Evolutionary conservation across 1,139 yeast genomes (phyloP), one percentile per base, ranked within the genome.

Genomic region (Suhomyces taliae): DNA sequence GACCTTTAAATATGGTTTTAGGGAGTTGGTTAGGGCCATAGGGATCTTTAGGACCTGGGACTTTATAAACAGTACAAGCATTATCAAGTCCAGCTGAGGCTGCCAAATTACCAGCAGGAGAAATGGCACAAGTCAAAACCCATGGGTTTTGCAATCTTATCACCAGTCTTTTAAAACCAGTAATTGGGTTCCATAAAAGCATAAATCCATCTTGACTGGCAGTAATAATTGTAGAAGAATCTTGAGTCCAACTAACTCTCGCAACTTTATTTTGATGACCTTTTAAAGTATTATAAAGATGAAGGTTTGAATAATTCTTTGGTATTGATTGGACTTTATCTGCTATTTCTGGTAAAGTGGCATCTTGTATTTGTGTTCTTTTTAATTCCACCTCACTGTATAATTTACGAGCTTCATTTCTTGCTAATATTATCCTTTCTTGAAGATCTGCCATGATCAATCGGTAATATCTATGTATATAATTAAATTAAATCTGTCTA

Each of bases 131-230:
- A 1, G 89, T 70, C 46, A 89, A 74, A 1, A 87, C 90, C 89
- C 95, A 90, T 40, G 84, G 85, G 47, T 86, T 87, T 48, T 84
- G 87, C 48, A 85, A 66, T 7, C 81, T 76, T 14, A 90, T 80
- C 1, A 90, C 90, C 51, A 84, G 82, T 47, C 79, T 74, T 60
- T 91, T 91, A 54, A 79, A 71, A 2, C 93, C 93, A 0, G 89
- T 80, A 2, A 78, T 70, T 0, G 90, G 78, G 62, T 90, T 93
- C 97, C 97, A 91, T 31, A 90, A 66, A 41, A 91, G 74, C 73
- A 90, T 75, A 59, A 81, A 87, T 2, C 97, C 97, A 65, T 91
- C 97, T 61, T 89, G 96, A 33, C 95, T 84, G 0, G 90, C 90
- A 39, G 90, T 82, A 9, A 90, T 67, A 3, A 91, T 61, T 37